A percentile compares a stretch with the other conserved stretches of the same genome.
These are phyloP conservation scores for Hypoxylon intermedium DNA, from an alignment of 495 filamentous ascomycete species.

Conservation along the genomic window DNA sequence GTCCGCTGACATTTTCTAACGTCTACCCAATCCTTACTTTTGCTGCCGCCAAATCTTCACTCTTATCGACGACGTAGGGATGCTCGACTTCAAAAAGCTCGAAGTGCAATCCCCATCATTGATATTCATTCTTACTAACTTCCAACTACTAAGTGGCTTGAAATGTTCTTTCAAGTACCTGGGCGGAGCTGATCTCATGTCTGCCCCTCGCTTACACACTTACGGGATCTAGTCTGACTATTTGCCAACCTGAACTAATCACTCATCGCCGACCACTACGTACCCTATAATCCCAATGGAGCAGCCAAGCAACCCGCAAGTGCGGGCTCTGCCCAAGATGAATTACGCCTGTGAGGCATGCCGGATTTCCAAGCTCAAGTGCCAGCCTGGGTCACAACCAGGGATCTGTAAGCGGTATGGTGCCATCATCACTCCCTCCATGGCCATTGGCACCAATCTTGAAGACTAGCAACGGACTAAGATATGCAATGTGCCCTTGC, in stretches of 20 bases:
- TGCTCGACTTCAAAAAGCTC: too few species aligned
- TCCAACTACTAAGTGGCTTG: too few species aligned
- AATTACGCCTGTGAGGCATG: constrained; percentile 57
- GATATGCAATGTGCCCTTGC: background rate
- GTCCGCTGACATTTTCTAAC: constrained; percentile 10
- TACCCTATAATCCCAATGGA: constrained; percentile 9
- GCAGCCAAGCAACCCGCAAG: constrained; percentile 14
- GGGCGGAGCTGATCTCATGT: background rate
- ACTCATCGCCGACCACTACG: background rate
- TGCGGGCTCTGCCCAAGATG: constrained; percentile 37
- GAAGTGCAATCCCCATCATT: too few species aligned
- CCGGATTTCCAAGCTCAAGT: constrained; percentile 54
- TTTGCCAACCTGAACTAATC: too few species aligned
- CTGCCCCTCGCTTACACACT: background rate
- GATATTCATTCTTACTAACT: too few species aligned
- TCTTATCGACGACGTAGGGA: background rate
- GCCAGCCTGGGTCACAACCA: constrained; percentile 49
- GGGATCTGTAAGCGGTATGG: constrained; percentile 57
- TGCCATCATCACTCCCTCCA: constrained; percentile 5
- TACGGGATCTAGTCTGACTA: background rate
- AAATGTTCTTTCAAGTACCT: background rate
- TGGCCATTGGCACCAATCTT: too few species aligned
- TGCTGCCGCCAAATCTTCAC: background rate
- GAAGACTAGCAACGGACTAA: constrained; percentile 6
- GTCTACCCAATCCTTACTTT: constrained; percentile 21